Conservation (phyloP, 257 asterid species). For the Solanum sitiens region DNA sequence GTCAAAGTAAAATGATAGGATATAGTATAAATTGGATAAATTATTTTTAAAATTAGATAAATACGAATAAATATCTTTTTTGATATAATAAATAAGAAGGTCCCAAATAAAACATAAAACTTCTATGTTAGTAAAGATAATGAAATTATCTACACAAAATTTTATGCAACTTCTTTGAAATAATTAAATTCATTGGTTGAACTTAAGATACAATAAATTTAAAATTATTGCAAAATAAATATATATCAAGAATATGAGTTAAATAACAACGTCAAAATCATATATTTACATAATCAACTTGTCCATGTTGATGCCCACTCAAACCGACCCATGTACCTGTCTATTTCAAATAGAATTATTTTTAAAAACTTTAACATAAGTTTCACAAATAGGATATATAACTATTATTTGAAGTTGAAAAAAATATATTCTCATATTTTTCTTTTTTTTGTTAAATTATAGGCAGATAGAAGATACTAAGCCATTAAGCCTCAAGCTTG, state of each 20-base stretch:
- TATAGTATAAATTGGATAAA: too few species aligned
- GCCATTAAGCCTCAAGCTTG: too few species aligned
- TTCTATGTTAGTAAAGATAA: not conserved
- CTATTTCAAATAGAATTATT: not conserved
- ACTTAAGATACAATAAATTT: fast-evolving
- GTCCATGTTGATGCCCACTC: not conserved
- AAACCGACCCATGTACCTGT: not conserved
- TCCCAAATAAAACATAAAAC: too few species aligned
- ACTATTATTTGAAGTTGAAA: too few species aligned
- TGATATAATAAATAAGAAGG: not conserved
- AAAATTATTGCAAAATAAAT: not conserved
- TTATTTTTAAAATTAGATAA: too few species aligned
- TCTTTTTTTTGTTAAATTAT: too few species aligned
- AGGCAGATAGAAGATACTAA: too few species aligned
- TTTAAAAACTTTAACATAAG: too few species aligned
- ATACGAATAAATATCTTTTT: too few species aligned
- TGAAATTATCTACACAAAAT: not conserved
- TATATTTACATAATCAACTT: not conserved
- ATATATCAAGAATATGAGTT: too few species aligned
- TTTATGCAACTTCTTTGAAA: not conserved
- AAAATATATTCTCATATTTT: too few species aligned
- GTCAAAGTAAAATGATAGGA: not conserved
- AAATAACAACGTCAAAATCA: not conserved
- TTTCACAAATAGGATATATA: too few species aligned
- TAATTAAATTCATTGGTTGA: not conserved